Conservation (phyloP, 1,139 yeast genomes). For the Hemisphaericaspora xylofermentans region DNA sequence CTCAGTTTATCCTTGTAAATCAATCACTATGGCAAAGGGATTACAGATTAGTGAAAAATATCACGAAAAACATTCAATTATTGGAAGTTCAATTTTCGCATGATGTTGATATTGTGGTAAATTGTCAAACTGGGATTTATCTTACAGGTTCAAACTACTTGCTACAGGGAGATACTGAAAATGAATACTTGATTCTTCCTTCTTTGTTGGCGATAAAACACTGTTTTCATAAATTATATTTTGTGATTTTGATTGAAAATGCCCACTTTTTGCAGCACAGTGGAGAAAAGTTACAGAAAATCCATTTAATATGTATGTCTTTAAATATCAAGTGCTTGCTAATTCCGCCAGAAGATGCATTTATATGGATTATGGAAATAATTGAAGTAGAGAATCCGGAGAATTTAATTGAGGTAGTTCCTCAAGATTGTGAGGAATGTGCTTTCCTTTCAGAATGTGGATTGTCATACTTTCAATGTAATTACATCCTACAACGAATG, state of each 20-base stretch:
- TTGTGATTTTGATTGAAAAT: slow-evolving; percentile 6
- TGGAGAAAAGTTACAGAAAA: slow-evolving; percentile 9
- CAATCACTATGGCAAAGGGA: slow-evolving; percentile 9
- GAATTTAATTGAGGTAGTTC: not conserved
- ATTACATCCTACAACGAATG: slow-evolving; percentile 5
- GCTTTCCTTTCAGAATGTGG: slow-evolving; percentile 12
- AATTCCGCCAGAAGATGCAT: slow-evolving; percentile 6
- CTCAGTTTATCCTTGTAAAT: slow-evolving; percentile 9
- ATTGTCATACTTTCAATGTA: slow-evolving; percentile 12
- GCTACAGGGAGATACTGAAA: slow-evolving; percentile 8
- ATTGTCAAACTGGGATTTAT: slow-evolving; percentile 10
- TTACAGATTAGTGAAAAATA: slow-evolving; percentile 4
- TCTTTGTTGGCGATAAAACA: slow-evolving; percentile 6
- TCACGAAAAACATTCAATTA: slow-evolving; percentile 1
- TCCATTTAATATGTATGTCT: slow-evolving; percentile 10
- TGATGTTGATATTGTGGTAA: slow-evolving; percentile 11
- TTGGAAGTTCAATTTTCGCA: slow-evolving; percentile 9
- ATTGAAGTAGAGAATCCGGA: slow-evolving; percentile 10
- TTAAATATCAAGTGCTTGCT: slow-evolving; percentile 8
- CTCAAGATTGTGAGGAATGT: slow-evolving; percentile 1
- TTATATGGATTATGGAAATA: slow-evolving; percentile 7
- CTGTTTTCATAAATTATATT: slow-evolving; percentile 8
- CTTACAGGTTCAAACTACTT: slow-evolving; percentile 7
- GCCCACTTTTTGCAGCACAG: slow-evolving; percentile 8
- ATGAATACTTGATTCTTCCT: slow-evolving; percentile 7